A percentile compares a stretch with the other conserved stretches of the same genome.
These are phyloP conservation scores for Trypanosoma cruzi DNA, from an alignment of 208 protist genomes.

Conservation along the genomic window DNA sequence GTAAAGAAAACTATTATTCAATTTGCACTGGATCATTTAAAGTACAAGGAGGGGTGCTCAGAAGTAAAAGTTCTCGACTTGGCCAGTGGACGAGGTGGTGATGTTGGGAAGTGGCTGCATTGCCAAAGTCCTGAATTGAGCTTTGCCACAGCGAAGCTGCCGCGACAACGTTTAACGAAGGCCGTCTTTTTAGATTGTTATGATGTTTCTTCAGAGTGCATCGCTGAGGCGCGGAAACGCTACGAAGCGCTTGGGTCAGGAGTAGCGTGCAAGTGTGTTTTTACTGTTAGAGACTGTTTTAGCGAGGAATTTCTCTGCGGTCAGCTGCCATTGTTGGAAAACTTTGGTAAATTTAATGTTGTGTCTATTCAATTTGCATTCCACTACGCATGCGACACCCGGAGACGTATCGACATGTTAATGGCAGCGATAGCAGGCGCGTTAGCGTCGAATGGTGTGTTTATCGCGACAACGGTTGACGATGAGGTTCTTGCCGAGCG, in stretches of 20 bases:
- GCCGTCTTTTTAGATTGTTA: slow-evolving; percentile 44
- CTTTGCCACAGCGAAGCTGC: slow-evolving; percentile 24
- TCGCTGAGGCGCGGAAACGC: slow-evolving; percentile 68
- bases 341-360: slow-evolving; percentile 59
- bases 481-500: slow-evolving; percentile 42
- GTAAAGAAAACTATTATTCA: slow-evolving; percentile 89
- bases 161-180: slow-evolving; percentile 18
- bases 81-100: slow-evolving; percentile 79
- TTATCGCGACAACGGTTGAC: slow-evolving; percentile 84
- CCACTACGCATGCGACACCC: slow-evolving; percentile 81
- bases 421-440: slow-evolving; percentile 43
- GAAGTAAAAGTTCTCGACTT: slow-evolving; percentile 67
- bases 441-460: slow-evolving; percentile 54
- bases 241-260: slow-evolving; percentile 32
- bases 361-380: slow-evolving; percentile 89
- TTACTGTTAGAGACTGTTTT: slow-evolving; percentile 85
- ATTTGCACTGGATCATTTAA: slow-evolving; percentile 54
- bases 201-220: slow-evolving; percentile 76
- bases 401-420: slow-evolving; percentile 47
- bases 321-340: slow-evolving; percentile 32
- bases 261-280: slow-evolving; percentile 37
- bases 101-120: slow-evolving; percentile 91
- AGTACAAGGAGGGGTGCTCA: neutral
- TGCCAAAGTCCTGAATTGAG: slow-evolving; percentile 56
- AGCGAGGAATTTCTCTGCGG: slow-evolving; percentile 47